Conservation (phyloP, 2,329 filamentous ascomycete species). For the Penicillium sp. region DNA sequence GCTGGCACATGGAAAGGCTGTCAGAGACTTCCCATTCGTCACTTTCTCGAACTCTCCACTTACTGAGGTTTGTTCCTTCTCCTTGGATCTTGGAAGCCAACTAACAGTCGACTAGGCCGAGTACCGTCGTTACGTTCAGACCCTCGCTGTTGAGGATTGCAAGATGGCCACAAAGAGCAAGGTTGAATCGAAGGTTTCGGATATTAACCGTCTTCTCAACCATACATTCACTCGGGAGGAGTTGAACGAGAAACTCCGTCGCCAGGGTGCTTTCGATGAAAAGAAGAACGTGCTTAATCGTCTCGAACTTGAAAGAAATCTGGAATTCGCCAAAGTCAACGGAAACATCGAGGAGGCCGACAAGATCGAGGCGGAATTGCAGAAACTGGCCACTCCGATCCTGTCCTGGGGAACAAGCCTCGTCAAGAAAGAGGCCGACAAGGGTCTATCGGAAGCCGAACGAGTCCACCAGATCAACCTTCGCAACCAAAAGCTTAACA, state of each 20-base stretch:
- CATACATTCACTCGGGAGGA: conserved; percentile 81
- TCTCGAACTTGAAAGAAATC: conserved; percentile 61
- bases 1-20: conserved; percentile 76
- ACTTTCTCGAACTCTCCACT: conserved; percentile 82
- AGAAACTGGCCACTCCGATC: conserved; percentile 54
- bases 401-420: conserved; percentile 70
- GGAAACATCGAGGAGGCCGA: conserved; percentile 61
- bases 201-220: conserved; percentile 75
- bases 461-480: conserved; percentile 79
- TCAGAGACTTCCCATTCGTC: conserved; percentile 85
- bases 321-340: conserved; percentile 63
- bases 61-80: conserved; percentile 63
- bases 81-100: neutral
- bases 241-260: conserved; percentile 73
- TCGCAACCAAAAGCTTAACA: conserved; percentile 78
- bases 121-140: conserved; percentile 74
- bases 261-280: conserved; percentile 64
- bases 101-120: conserved; percentile 57
- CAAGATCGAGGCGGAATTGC: conserved; percentile 49
- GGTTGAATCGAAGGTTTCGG: conserved; percentile 69
- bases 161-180: conserved; percentile 69
- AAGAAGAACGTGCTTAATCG: conserved; percentile 67
- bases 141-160: conserved; percentile 68
- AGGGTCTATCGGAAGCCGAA: conserved; percentile 66
- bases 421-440: conserved; percentile 54